A percentile compares a stretch with the other conserved stretches of the same genome.
Evolutionary conservation across 208 protist genomes (phyloP).

Genomic region (Trypanosoma grayi): DNA sequence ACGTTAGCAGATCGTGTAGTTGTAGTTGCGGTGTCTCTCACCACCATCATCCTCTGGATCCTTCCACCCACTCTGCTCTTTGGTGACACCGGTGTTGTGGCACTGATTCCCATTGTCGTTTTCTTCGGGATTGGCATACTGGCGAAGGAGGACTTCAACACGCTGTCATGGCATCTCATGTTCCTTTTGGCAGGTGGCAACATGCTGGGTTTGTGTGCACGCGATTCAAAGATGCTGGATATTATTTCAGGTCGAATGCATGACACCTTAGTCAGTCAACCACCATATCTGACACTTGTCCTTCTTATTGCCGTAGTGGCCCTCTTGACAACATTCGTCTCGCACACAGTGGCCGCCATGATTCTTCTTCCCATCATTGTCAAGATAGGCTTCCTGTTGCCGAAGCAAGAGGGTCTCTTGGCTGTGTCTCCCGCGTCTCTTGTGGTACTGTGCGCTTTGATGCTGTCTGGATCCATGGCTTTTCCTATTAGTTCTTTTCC

Average conservation of each 20-base stretch:
- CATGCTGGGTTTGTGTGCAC: conserved; percentile 90
- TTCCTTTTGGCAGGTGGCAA: conserved; percentile 93
- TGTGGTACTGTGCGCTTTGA: conserved; percentile 81
- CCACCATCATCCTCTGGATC: conserved; percentile 88
- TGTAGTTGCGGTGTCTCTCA: conserved; percentile 63
- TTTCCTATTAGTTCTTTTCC: conserved; percentile 95
- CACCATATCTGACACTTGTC: conserved; percentile 68
- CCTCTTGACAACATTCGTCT: conserved; percentile 90
- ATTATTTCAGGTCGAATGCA: conserved; percentile 74
- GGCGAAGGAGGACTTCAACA: conserved; percentile 91
- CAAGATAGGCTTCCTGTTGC: conserved; percentile 85
- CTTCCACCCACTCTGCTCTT: conserved; percentile 77
- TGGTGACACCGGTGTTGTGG: conserved; percentile 92
- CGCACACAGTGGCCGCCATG: conserved; percentile 93
- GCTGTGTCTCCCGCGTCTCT: conserved; percentile 70
- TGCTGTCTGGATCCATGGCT: conserved; percentile 92
- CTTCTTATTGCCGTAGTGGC: conserved; percentile 61
- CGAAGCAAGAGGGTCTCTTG: conserved; percentile 40
- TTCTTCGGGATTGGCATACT: conserved; percentile 93
- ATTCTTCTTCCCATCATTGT: conserved; percentile 91
- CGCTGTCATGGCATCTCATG: conserved; percentile 92
- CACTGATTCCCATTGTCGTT: conserved; percentile 89
- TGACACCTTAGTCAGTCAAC: conserved; percentile 43
- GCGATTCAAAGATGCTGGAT: conserved; percentile 83
- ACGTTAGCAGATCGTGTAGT: conserved; percentile 50